Conservation (phyloP, 306 rosid species). For the Trifolium fragiferum region DNA sequence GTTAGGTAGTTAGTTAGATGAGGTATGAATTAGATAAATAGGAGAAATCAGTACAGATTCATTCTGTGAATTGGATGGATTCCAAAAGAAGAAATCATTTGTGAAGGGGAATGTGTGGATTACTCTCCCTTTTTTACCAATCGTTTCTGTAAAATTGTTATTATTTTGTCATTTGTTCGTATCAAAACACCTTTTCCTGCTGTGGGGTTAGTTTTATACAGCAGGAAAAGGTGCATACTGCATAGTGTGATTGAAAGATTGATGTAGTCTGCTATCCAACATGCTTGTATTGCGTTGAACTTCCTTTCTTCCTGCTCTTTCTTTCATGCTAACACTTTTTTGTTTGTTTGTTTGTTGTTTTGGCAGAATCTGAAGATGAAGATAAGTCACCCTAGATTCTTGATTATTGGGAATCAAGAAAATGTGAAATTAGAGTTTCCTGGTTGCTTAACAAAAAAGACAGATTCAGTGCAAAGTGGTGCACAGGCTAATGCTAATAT, state of each 20-base stretch:
- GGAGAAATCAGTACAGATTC: not conserved
- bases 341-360: constrained; percentile 40
- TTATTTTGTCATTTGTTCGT: not conserved
- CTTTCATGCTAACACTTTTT: constrained; percentile 35
- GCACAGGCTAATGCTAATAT: constrained; percentile 43
- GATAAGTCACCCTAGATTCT: constrained; percentile 86
- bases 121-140: not conserved
- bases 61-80: constrained; percentile 4
- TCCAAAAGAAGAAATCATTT: not conserved
- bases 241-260: constrained; percentile 21
- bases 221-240: not conserved
- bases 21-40: constrained; percentile 12
- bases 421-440: constrained; percentile 68
- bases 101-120: constrained; percentile 1
- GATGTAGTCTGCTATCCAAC: constrained; percentile 25
- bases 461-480: constrained; percentile 45
- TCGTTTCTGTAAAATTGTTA: not conserved
- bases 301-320: constrained; percentile 39
- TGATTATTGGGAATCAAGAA: constrained; percentile 71
- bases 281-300: constrained; percentile 31
- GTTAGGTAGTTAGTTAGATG: not conserved
- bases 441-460: constrained; percentile 68
- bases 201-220: constrained; percentile 23
- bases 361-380: constrained; percentile 92
- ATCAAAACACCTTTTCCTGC: not conserved